Base-by-base conservation (phyloP, 768 basidiomycete species). In the Russula earlei region DNA sequence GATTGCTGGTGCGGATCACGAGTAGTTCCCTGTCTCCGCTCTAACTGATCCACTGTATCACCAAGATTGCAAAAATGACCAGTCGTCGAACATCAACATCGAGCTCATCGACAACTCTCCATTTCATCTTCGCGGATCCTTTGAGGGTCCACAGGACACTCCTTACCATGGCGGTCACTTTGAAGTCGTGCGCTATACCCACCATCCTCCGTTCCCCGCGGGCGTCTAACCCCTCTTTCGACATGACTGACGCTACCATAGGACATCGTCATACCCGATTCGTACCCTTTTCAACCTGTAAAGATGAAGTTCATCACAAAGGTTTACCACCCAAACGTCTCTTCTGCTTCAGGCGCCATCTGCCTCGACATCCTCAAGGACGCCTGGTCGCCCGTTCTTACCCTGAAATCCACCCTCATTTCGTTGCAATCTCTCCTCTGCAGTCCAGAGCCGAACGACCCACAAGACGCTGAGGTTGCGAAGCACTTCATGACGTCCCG, bases 231-330 rank as follows among this genome's bases (percentile, higher is more conserved):
- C 36, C 36, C 17, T 10, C 22, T 27, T 19, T 2, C 12, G 6
- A 20, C 14, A 10, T 9, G 54, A 20, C 40, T 36, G 58, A 38
- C 61, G 52, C 62, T 14, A n/a, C 34, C 22, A 33, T 64, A 91
- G 90, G 93, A 97, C 67, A 97, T 97, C 62, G 77, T 85, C 19
- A 91, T 97, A 63, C 93, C 93, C 8, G 90, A 92, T 42, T 82
- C 89, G 47, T 91, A 91, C 67, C 90, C 88, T 17, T 91, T 92
- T 69, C 87, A 92, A 67, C 92, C 95, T 0, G 86, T 94, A 52
- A 96, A 97, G 78, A 96, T 97, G 91, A 94, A 93, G 69, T 97
- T 98, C 72, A 83, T 95, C 59, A 98, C 94, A 36, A 92, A 92
- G 69, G 87, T 95, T 27, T 96, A 92, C 68, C 92, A 98, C 68